Conservation (phyloP, 208 protist species). For the Leishmania amazonensis region DNA sequence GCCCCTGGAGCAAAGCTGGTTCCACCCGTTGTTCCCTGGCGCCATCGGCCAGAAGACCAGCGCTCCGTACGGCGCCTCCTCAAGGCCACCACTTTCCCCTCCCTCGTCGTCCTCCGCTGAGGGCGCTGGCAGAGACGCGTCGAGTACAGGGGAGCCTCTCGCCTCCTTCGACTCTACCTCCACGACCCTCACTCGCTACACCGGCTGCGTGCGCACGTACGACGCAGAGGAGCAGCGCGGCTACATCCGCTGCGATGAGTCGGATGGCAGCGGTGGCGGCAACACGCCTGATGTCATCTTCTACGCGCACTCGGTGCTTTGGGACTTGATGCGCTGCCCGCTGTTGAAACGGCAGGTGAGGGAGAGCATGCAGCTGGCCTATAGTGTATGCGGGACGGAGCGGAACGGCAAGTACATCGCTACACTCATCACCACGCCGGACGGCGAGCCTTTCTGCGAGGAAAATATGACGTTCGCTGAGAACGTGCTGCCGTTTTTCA, state of each 20-base stretch:
- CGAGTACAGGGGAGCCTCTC: neutral
- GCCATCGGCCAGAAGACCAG: constrained; percentile 33
- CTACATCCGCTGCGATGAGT: constrained; percentile 66
- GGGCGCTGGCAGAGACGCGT: neutral
- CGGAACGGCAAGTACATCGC: constrained; percentile 61
- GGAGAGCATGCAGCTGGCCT: constrained; percentile 59
- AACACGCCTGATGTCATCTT: constrained; percentile 55
- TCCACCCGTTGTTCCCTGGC: constrained; percentile 48
- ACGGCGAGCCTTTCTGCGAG: constrained; percentile 49
- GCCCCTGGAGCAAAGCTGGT: constrained; percentile 76
- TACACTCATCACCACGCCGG: constrained; percentile 65
- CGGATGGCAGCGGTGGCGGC: constrained; percentile 12
- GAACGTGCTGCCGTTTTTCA: constrained; percentile 29
- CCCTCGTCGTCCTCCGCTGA: neutral
- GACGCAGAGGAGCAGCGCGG: constrained; percentile 70
- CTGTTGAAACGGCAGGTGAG: constrained; percentile 43
- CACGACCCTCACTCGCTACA: constrained; percentile 43
- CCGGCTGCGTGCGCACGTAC: constrained; percentile 64
- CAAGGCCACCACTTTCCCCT: neutral
- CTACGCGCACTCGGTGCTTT: constrained; percentile 54
- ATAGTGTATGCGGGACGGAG: constrained; percentile 59
- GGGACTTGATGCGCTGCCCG: constrained; percentile 42
- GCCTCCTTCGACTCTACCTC: neutral
- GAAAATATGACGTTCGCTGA: constrained; percentile 55
- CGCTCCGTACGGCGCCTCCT: neutral